phyloP scores from a whole-genome alignment of 2,329 filamentous ascomycete species.

The Neobulgaria alba region DNA sequence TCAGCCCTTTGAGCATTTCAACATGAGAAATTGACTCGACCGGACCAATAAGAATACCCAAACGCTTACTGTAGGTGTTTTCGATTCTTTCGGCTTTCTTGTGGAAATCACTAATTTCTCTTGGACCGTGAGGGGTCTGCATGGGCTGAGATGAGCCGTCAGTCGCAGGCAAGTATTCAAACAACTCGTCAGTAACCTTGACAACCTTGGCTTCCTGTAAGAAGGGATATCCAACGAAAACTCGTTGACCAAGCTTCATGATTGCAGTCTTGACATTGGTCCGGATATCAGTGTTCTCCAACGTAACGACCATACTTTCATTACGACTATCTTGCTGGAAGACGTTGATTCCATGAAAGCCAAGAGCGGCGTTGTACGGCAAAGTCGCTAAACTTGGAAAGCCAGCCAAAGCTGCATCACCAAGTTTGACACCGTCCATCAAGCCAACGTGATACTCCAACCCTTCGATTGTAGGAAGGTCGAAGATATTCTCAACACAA shows the following conservation, averaged over 20 bases:
- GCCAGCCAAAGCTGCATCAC: conserved; percentile 75
- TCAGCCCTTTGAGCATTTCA: conserved; percentile 84
- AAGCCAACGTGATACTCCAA: conserved; percentile 78
- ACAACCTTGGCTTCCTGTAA: conserved; percentile 87
- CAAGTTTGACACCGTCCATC: conserved; percentile 75
- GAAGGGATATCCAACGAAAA: conserved; percentile 92
- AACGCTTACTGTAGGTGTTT: conserved; percentile 77
- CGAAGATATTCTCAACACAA: conserved; percentile 94
- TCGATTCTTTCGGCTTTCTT: conserved; percentile 81
- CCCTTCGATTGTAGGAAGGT: conserved; percentile 85
- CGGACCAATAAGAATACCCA: conserved; percentile 77
- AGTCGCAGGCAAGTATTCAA: conserved; percentile 69
- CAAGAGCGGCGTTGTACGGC: conserved; percentile 71
- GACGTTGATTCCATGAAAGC: conserved; percentile 84
- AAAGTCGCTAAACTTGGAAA: conserved; percentile 87
- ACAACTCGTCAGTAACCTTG: conserved; percentile 85
- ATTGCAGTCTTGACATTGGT: conserved; percentile 67
- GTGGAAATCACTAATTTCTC: conserved; percentile 73
- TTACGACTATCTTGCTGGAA: conserved; percentile 96
- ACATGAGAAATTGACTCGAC: conserved; percentile 89
- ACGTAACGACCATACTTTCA: conserved; percentile 87
- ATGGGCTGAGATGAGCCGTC: conserved; percentile 54
- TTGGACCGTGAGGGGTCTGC: conserved; percentile 60
- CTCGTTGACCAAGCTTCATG: conserved; percentile 71
- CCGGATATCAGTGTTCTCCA: conserved; percentile 64